Conservation (phyloP, 805 yeast genomes). For the Kodamaea restingae region DNA sequence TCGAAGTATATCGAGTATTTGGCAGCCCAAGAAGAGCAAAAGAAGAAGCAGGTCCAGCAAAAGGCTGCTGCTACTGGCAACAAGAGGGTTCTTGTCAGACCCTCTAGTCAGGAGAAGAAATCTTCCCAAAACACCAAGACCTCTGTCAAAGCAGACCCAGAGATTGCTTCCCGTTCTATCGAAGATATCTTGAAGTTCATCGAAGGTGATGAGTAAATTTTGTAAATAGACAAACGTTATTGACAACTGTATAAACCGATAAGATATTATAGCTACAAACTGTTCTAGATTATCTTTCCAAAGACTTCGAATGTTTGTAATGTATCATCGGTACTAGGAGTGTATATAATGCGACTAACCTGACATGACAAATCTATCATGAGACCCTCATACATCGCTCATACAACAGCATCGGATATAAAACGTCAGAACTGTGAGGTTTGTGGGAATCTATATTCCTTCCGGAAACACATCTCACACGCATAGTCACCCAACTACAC, state of each 20-base stretch:
- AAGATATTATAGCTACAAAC: no score
- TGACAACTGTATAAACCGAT: no score
- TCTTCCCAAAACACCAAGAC: constrained; percentile 10
- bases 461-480: no score
- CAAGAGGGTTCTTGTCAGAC: constrained; percentile 18
- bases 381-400: no score
- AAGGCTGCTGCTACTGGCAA: constrained; percentile 23
- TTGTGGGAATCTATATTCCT: no score
- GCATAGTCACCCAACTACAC: no score
- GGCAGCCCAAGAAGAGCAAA: constrained; percentile 32
- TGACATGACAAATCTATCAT: no score
- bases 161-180: constrained; percentile 59
- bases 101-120: constrained; percentile 10
- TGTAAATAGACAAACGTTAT: constrained; percentile 2
- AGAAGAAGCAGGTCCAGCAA: constrained; percentile 18
- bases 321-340: no score
- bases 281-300: no score
- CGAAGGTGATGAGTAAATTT: constrained; percentile 43
- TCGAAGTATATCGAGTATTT: constrained; percentile 44
- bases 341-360: no score
- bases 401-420: no score
- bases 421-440: no score
- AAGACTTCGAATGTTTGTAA: neutral
- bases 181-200: constrained; percentile 72
- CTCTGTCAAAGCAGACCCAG: constrained; percentile 39